Evolutionary conservation across 1,284 basidiomycete species (phyloP).

Genomic region (Moesziomyces globuligerus): DNA sequence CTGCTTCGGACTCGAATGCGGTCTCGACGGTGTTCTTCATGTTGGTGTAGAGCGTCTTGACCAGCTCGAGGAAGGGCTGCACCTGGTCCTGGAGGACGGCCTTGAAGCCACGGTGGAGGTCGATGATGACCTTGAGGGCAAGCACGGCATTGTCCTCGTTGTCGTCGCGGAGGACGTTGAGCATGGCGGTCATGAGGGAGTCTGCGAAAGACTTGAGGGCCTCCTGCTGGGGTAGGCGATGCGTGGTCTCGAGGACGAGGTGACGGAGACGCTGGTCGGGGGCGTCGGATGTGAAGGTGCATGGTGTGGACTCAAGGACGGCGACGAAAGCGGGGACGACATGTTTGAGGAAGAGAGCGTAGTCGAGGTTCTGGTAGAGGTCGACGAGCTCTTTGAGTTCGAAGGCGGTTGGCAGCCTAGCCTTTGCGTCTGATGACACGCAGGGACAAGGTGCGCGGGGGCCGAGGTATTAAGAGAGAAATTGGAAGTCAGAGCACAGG

Average conservation of each 20-base stretch:
- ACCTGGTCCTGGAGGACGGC: conserved; percentile 78
- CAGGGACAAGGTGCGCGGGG: background rate
- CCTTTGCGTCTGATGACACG: conserved; percentile 42
- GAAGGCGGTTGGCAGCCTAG: conserved; percentile 48
- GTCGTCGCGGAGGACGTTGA: conserved; percentile 85
- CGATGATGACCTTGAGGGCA: conserved; percentile 91
- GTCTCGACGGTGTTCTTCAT: conserved; percentile 80
- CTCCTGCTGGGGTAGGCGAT: conserved; percentile 86
- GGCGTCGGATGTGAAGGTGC: conserved; percentile 80
- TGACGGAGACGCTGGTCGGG: conserved; percentile 78
- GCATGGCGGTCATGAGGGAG: conserved; percentile 77
- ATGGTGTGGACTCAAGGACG: conserved; percentile 80
- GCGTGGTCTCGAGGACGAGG: conserved; percentile 71
- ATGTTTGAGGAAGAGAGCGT: conserved; percentile 73
- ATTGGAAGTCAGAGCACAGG: no score
- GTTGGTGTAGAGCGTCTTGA: conserved; percentile 80
- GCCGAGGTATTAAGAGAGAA: background rate
- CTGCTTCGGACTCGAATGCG: conserved; percentile 72
- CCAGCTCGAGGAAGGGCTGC: conserved; percentile 80
- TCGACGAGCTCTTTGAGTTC: conserved; percentile 64
- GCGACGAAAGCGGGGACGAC: conserved; percentile 81
- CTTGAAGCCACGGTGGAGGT: conserved; percentile 71
- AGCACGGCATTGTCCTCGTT: conserved; percentile 95
- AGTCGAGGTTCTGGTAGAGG: conserved; percentile 72
- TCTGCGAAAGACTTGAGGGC: conserved; percentile 78